Conservation (phyloP, 306 rosid genomes). For the Sechiopsis laciniata region DNA sequence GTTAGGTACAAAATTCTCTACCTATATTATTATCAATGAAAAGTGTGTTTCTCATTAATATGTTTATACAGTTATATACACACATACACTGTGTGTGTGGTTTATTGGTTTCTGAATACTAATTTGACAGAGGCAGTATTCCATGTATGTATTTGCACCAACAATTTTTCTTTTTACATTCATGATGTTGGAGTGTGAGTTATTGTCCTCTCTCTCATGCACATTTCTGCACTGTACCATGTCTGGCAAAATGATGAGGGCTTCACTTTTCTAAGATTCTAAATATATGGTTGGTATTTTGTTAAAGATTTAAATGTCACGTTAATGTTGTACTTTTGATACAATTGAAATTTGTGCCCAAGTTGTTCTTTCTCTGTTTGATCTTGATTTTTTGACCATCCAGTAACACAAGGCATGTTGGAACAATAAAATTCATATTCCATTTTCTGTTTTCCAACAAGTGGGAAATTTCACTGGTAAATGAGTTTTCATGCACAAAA, state of each 20-base stretch:
- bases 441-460: neutral
- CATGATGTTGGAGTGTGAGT: neutral
- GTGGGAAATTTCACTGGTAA: neutral
- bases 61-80: too few species aligned
- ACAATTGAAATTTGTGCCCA: neutral
- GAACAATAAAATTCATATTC: neutral
- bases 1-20: slow-evolving; percentile 40
- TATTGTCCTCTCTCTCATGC: neutral
- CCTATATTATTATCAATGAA: neutral
- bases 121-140: neutral
- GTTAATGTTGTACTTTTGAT: neutral
- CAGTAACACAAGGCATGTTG: neutral
- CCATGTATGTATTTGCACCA: neutral
- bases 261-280: neutral
- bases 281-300: neutral
- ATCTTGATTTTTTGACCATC: neutral
- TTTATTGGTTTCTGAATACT: neutral
- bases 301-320: neutral
- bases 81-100: neutral
- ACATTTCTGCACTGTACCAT: neutral
- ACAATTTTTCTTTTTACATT: neutral
- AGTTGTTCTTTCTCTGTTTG: neutral
- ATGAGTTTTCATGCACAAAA: neutral
- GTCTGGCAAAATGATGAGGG: neutral
- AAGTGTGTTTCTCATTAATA: neutral